phyloP scores from a whole-genome alignment of 371 early-diverging fungal genomes.

The Paraphysoderma sedebokerense region DNA sequence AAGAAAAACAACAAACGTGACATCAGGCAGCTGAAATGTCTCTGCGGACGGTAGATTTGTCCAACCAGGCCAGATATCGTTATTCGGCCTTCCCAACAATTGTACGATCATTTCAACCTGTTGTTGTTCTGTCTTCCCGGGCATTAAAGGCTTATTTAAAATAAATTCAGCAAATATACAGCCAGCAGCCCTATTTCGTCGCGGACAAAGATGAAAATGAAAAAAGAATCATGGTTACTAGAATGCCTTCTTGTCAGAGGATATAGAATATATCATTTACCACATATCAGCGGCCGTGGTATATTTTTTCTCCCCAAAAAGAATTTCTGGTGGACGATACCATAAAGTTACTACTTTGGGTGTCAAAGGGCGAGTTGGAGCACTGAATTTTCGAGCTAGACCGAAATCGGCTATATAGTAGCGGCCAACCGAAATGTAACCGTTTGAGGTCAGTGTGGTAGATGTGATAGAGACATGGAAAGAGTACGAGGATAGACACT shows the following conservation, averaged over 20 bases:
- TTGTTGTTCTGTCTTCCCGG: conserved; percentile 60
- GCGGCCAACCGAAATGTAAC: background rate
- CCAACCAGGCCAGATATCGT: conserved; percentile 63
- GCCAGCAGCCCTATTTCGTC: conserved; percentile 42
- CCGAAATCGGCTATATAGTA: conserved; percentile 64
- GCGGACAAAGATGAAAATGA: background rate
- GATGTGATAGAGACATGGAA: background rate
- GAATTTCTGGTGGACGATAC: conserved; percentile 87
- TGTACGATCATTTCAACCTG: conserved; percentile 55
- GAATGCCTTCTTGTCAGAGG: no score
- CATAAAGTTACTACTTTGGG: conserved; percentile 90
- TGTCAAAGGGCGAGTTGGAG: conserved; percentile 56
- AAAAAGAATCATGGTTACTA: background rate
- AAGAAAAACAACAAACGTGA: conserved; percentile 17
- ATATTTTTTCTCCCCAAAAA: conserved; percentile 63
- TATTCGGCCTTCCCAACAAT: conserved; percentile 60
- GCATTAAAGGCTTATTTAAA: conserved; percentile 52
- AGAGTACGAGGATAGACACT: background rate
- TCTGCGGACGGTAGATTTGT: conserved; percentile 37
- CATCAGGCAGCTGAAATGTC: conserved; percentile 25
- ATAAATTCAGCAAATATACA: conserved; percentile 75
- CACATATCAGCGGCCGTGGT: conserved; percentile 79
- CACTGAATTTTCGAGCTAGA: conserved; percentile 52
- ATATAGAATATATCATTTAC: no score
- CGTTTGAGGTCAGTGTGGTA: background rate